Evolutionary conservation across 768 basidiomycete species (phyloP).

Genomic region (Tulasnella sp.): DNA sequence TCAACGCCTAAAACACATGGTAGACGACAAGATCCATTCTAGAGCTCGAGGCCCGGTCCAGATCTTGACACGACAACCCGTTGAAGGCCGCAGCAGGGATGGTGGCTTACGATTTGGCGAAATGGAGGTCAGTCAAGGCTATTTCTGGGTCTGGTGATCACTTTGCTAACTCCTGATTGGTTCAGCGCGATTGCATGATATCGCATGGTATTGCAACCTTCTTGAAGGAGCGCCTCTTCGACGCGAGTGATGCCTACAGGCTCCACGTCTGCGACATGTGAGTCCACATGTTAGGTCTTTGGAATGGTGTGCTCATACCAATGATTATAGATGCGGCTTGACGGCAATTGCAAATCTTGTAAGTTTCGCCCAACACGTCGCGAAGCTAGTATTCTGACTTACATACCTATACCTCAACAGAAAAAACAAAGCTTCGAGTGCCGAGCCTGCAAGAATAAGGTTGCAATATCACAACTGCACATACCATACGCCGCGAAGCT

Average conservation of each 20-base stretch:
- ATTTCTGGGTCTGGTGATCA: neutral
- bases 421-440: constrained; percentile 99
- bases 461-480: constrained; percentile 80
- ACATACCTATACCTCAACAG: constrained; percentile 26
- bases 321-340: constrained; percentile 63
- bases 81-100: constrained; percentile 96
- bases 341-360: constrained; percentile 95
- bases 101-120: constrained; percentile 99
- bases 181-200: constrained; percentile 92
- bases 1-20: constrained; percentile 99
- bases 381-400: neutral
- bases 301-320: neutral
- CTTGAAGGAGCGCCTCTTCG: constrained; percentile 93
- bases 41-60: constrained; percentile 95
- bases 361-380: constrained; percentile 27
- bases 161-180: neutral
- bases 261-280: constrained; percentile 95
- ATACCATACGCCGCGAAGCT: constrained; percentile 97
- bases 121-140: constrained; percentile 56
- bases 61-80: constrained; percentile 93
- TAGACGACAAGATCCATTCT: constrained; percentile 99
- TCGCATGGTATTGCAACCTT: constrained; percentile 98
- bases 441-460: constrained; percentile 95
- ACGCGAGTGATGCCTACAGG: constrained; percentile 86
- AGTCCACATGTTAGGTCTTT: constrained; percentile 28